Evolutionary conservation across 2,329 filamentous ascomycete species (phyloP).

Genomic region (Trichoderma arundinaceum): DNA sequence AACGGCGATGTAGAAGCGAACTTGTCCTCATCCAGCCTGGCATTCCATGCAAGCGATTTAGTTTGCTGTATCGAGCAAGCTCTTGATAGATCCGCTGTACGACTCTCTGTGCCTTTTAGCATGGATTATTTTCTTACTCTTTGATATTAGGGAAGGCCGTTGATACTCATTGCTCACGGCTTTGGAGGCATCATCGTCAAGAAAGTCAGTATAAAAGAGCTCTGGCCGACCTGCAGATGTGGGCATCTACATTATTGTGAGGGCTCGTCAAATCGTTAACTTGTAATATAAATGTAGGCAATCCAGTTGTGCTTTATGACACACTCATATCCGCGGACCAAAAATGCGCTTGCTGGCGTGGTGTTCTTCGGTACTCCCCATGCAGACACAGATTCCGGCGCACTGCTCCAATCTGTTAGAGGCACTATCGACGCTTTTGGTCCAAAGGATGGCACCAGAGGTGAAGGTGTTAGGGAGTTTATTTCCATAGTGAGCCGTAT

Average conservation of each 20-base stretch:
- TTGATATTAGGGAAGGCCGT: conserved; percentile 32
- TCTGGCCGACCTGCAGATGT: too few relatives aligned
- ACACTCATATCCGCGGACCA: conserved; percentile 26
- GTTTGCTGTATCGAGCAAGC: conserved; percentile 34
- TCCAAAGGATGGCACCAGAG: neutral
- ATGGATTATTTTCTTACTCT: neutral
- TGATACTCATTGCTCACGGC: conserved; percentile 38
- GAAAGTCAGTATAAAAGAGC: conserved; percentile 31
- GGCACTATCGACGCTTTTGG: conserved; percentile 31
- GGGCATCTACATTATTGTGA: neutral
- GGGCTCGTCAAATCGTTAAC: neutral
- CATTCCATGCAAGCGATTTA: conserved; percentile 37
- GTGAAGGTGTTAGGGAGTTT: conserved; percentile 36
- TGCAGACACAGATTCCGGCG: conserved; percentile 34
- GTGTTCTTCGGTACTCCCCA: conserved; percentile 39
- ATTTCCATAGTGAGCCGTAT: conserved; percentile 34
- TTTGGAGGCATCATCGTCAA: conserved; percentile 38
- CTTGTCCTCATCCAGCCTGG: conserved; percentile 37
- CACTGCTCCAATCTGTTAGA: conserved; percentile 35
- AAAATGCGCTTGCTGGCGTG: conserved; percentile 32
- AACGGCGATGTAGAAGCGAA: conserved; percentile 38
- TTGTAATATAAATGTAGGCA: conserved; percentile 13
- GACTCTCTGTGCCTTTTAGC: neutral
- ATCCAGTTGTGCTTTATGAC: conserved; percentile 28
- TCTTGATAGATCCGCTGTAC: conserved; percentile 32